phyloP scores from a whole-genome alignment of 306 rosid genomes.

The Gastrolobium villosum region DNA sequence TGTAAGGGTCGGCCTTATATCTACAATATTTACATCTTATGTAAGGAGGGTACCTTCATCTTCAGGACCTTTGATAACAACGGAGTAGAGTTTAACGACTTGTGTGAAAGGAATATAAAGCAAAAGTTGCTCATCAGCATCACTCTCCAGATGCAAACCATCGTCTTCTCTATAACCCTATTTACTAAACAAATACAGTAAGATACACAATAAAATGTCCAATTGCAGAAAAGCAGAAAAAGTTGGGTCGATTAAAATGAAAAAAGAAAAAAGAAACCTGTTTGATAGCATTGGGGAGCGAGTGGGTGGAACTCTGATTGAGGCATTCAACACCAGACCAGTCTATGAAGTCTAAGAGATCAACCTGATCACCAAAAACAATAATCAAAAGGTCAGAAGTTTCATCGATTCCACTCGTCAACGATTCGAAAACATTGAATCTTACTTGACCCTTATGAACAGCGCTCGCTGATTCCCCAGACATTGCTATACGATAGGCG shows the following conservation, averaged over 20 bases:
- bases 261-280: constrained; percentile 58
- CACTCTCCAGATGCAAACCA: constrained; percentile 91
- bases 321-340: constrained; percentile 97
- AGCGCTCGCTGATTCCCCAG: constrained; percentile 86
- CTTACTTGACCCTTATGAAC: constrained; percentile 84
- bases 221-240: constrained; percentile 26
- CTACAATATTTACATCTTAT: neutral
- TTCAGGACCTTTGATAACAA: constrained; percentile 81
- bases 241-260: neutral
- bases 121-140: constrained; percentile 97
- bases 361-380: constrained; percentile 67
- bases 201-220: constrained; percentile 1
- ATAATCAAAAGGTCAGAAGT: constrained; percentile 29
- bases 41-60: constrained; percentile 73
- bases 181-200: constrained; percentile 34
- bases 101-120: constrained; percentile 88
- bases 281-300: constrained; percentile 71
- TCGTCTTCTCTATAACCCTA: constrained; percentile 97
- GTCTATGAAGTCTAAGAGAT: constrained; percentile 90
- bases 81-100: constrained; percentile 85
- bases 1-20: no score
- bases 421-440: constrained; percentile 27
- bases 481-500: constrained; percentile 60
- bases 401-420: neutral
- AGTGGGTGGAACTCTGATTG: constrained; percentile 81